Conservation (phyloP, 2,329 filamentous ascomycete genomes). For the Dryadomyces sulphureus region DNA sequence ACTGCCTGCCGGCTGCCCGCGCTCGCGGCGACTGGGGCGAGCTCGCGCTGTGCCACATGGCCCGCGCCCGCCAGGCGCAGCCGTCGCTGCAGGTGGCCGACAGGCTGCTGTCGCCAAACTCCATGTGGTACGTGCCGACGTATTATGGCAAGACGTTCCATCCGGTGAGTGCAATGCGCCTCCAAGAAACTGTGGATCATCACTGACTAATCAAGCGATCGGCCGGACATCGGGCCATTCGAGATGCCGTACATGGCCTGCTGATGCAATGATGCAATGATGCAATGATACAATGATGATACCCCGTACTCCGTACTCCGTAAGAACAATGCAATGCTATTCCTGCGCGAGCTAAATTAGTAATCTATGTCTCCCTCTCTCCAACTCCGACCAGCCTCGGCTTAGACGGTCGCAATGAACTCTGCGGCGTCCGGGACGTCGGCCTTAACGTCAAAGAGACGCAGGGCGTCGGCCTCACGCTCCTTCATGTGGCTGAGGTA, state of each 20-base stretch:
- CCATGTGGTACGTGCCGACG: slow-evolving; percentile 21
- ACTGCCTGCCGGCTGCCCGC: slow-evolving; percentile 20
- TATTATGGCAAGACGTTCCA: slow-evolving; percentile 12
- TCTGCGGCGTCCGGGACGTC: slow-evolving; percentile 26
- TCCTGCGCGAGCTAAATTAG: no score
- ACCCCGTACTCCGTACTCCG: no score
- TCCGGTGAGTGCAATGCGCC: slow-evolving; percentile 8
- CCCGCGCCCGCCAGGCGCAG: slow-evolving; percentile 18
- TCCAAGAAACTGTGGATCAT: no score
- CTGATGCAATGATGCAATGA: slow-evolving; percentile 15
- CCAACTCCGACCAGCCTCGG: no score
- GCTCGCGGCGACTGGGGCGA: slow-evolving; percentile 26
- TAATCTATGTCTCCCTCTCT: no score
- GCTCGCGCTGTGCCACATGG: slow-evolving; percentile 29
- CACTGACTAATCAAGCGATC: slow-evolving; percentile 16
- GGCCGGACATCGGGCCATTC: slow-evolving; percentile 22
- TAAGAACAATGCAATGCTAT: no score
- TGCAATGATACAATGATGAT: no score
- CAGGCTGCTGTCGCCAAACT: slow-evolving; percentile 26
- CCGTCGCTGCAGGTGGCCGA: slow-evolving; percentile 18
- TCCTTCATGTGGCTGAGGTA: slow-evolving; percentile 36
- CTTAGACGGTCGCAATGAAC: no score
- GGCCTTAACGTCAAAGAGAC: slow-evolving; percentile 28
- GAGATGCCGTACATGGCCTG: slow-evolving; percentile 18
- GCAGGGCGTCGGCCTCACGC: slow-evolving; percentile 25